These are phyloP conservation scores for Sherardia arvensis DNA, from an alignment of 257 asterid genomes.

Conservation along the genomic window DNA sequence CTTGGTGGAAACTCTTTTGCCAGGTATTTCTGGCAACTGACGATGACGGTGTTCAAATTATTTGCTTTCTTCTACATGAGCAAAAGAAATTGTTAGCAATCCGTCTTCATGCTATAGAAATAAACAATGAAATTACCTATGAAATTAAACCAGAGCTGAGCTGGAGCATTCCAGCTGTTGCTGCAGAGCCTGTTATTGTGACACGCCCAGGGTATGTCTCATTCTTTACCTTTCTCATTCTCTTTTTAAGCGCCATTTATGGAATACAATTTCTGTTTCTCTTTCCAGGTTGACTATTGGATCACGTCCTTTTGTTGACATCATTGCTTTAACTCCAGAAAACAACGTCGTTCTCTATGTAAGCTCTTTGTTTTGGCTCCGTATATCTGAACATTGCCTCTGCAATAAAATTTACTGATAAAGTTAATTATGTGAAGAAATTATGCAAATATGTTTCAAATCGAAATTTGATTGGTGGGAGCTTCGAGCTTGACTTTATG, in stretches of 20 bases:
- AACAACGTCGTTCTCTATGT: constrained; percentile 69
- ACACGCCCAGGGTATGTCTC: constrained; percentile 68
- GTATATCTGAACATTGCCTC: background rate
- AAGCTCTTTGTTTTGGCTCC: constrained; percentile 32
- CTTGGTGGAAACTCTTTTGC: background rate
- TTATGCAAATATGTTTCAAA: no score
- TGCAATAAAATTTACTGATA: background rate
- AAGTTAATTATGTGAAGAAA: no score
- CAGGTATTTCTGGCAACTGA: constrained; percentile 92
- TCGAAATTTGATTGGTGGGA: background rate
- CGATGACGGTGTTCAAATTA: constrained; percentile 56
- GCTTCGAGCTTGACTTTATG: background rate
- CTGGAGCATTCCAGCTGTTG: constrained; percentile 87
- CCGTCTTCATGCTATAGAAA: constrained; percentile 65
- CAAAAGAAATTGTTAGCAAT: constrained; percentile 63
- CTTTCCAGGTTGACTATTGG: constrained; percentile 48
- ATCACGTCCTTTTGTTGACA: constrained; percentile 53
- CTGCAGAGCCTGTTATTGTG: constrained; percentile 80
- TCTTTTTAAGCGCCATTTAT: background rate
- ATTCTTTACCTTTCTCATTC: constrained; percentile 8
- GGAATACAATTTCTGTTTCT: background rate
- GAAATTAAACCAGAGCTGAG: constrained; percentile 89
- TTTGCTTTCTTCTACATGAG: constrained; percentile 85
- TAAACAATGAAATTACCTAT: constrained; percentile 55
- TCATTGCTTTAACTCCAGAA: constrained; percentile 70